Evolutionary conservation across 148 eudicot species (phyloP).

Genomic region (Amaranthus cruentus): DNA sequence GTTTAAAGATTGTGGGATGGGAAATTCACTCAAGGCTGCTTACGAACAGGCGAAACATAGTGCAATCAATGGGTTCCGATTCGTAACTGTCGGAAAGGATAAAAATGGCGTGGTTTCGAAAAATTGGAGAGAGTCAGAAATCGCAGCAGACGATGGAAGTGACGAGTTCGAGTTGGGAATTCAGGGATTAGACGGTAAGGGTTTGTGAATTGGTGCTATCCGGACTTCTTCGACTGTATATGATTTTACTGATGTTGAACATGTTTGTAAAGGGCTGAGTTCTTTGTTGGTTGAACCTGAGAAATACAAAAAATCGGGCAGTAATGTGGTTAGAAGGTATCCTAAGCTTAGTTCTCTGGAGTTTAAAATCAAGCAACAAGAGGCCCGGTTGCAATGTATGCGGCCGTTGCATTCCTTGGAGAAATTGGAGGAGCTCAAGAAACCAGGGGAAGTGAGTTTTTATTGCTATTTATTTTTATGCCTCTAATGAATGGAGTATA

Average conservation of each 20-base stretch:
- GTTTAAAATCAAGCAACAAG: conserved; percentile 36
- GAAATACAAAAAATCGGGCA: conserved; percentile 40
- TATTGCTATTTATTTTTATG: not conserved
- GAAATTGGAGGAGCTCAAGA: conserved; percentile 38
- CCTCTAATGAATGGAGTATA: not conserved
- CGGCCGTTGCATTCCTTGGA: conserved; percentile 13
- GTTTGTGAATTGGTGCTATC: conserved; percentile 21
- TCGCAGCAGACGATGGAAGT: conserved; percentile 27
- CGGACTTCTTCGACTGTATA: conserved; percentile 31
- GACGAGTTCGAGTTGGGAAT: conserved; percentile 14
- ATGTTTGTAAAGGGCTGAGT: conserved; percentile 30
- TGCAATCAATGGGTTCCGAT: conserved; percentile 28
- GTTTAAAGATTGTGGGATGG: conserved; percentile 32
- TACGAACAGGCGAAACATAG: conserved; percentile 14
- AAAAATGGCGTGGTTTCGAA: conserved; percentile 33
- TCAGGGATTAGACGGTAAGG: conserved; percentile 24
- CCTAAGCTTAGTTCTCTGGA: conserved; percentile 25
- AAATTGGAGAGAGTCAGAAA: conserved; percentile 43
- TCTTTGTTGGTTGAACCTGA: conserved; percentile 22
- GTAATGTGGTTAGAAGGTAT: conserved; percentile 29
- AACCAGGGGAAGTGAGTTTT: conserved; percentile 38
- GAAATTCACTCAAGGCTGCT: conserved; percentile 17
- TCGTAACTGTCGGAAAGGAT: conserved; percentile 12
- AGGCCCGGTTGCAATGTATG: conserved; percentile 21
- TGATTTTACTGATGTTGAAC: conserved; percentile 28